phyloP scores from a whole-genome alignment of 1,139 yeast genomes.

The Pichia sp. region DNA sequence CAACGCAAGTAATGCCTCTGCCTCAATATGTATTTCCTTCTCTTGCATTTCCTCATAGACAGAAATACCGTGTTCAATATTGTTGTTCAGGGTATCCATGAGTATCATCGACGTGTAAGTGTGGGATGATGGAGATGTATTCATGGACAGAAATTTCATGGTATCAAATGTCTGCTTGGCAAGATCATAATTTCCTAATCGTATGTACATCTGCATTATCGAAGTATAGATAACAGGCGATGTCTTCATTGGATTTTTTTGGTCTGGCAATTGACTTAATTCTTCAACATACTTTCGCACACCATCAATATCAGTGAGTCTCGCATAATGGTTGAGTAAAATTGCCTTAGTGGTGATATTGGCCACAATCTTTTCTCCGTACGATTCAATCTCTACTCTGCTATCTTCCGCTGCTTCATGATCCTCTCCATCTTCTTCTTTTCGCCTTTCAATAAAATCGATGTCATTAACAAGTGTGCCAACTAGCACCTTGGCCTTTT shows the following conservation, averaged over 20 bases:
- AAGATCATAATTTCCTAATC: conserved; percentile 44
- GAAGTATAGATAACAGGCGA: conserved; percentile 52
- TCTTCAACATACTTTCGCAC: conserved; percentile 23
- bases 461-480: conserved; percentile 25
- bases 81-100: conserved; percentile 52
- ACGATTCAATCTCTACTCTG: background rate
- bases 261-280: conserved; percentile 10
- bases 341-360: conserved; percentile 36
- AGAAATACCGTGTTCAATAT: conserved; percentile 69
- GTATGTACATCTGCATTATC: conserved; percentile 60
- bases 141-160: conserved; percentile 68
- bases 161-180: conserved; percentile 76
- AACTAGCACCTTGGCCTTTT: conserved; percentile 14
- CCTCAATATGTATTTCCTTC: conserved; percentile 18
- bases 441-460: conserved; percentile 4
- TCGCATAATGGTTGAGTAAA: conserved; percentile 30
- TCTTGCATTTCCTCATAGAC: conserved; percentile 63
- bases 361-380: conserved; percentile 24
- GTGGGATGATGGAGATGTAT: conserved; percentile 56
- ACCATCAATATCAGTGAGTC: conserved; percentile 30
- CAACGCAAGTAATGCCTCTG: conserved; percentile 42
- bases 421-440: background rate
- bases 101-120: conserved; percentile 69
- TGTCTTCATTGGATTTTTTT: conserved; percentile 12
- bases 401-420: background rate